These are phyloP conservation scores for Diaporthe aspalathi DNA, from an alignment of 2,329 filamentous ascomycete species.

Conservation along the genomic window DNA sequence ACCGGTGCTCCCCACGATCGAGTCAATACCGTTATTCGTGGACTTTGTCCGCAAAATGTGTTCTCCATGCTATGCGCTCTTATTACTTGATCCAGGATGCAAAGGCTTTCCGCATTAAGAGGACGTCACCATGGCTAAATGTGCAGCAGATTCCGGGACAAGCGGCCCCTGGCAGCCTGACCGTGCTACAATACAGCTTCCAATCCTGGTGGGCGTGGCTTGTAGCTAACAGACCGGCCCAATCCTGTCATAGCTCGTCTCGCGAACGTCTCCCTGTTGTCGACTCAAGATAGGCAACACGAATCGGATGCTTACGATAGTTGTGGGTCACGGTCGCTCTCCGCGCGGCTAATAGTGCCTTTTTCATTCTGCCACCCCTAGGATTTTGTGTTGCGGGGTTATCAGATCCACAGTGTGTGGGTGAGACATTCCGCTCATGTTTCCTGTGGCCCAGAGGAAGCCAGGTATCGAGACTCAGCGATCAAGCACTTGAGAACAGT, in stretches of 20 bases:
- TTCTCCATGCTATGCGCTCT: no score
- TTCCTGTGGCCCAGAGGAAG: conserved; percentile 8
- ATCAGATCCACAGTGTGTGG: conserved; percentile 11
- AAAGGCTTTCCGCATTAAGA: not conserved
- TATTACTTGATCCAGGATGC: not conserved
- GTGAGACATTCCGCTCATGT: not conserved
- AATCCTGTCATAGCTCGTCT: not conserved
- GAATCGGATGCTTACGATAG: conserved; percentile 12
- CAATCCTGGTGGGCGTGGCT: not conserved
- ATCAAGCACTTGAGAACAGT: not conserved
- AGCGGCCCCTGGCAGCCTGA: not conserved
- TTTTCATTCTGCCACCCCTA: conserved; percentile 13
- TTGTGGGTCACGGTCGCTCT: conserved; percentile 24
- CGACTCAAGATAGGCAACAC: not conserved
- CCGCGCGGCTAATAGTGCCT: conserved; percentile 24
- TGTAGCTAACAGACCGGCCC: conserved; percentile 6
- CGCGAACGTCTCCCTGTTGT: not conserved
- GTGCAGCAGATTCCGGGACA: not conserved
- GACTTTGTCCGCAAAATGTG: not conserved
- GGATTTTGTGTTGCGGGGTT: conserved; percentile 29
- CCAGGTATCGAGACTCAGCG: not conserved
- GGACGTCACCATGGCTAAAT: not conserved
- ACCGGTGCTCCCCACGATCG: not conserved
- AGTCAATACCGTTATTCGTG: no score
- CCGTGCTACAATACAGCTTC: not conserved